Base-by-base conservation (phyloP, 805 yeast genomes). In the Cyberlindnera amylophila region DNA sequence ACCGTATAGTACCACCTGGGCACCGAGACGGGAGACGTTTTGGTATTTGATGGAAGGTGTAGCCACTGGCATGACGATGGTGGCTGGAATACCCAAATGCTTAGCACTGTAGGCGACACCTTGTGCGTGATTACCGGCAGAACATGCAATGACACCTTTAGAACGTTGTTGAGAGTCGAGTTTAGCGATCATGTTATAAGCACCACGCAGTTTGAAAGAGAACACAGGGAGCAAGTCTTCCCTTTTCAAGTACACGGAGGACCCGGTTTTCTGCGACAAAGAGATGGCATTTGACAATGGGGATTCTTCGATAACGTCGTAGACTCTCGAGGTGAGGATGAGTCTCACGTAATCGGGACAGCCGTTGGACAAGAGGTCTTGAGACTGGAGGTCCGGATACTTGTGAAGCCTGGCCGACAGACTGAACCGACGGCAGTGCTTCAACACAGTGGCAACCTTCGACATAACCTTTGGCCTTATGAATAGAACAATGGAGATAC, bases 121-220 rank as follows among this genome's bases (percentile, higher is more conserved):
- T 62, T 93, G 99, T 1, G 99, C 99, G 57, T 93, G 99, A 64
- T 93, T 93, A 28, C 99, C 99, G 4, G 99, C 99, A 24, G 97
- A 88, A 58, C 98, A 93, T 0, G 98, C 97, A 60, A 95, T 85
- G 42, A 93, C 97, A 54, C 99, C 99, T 71, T 62, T 87, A 55
- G 50, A 82, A 74, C 53, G 81, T 29, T 65, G 58, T 7, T 60
- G 40, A n/a, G 76, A 66, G 40, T 81, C 79, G 38, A 93, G 66
- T 55, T 91, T 86, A 28, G 98, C 95, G 55, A 93, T 85, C 96
- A 88, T 89, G 63, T 93, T 93, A 66, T 90, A 88, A 14, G 99
- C 99, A 45, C 99, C 99, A 62, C 99, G 82, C 46, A 93, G 72
- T 66, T 93, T 93, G 76, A 93, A 93, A 34, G 95, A 84, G 64